Percentiles rank a stretch among this genome's conserved stretches.
These are phyloP conservation scores for Fusarium sp. DNA, from an alignment of 2,329 filamentous ascomycete species.

Conservation along the genomic window DNA sequence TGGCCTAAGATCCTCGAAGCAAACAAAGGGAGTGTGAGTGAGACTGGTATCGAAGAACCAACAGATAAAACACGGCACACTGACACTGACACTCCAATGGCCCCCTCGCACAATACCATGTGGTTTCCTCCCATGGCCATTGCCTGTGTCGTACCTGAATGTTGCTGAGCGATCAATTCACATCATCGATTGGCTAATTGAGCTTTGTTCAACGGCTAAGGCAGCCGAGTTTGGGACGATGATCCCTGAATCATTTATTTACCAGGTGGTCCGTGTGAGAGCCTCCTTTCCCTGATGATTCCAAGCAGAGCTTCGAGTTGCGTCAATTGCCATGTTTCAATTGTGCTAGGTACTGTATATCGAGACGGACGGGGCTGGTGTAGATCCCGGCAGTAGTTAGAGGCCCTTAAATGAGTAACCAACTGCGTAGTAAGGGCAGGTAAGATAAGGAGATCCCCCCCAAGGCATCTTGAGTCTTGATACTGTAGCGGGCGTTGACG, in stretches of 20 bases:
- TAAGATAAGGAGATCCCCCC: neutral
- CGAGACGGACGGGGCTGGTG: conserved; percentile 10
- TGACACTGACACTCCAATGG: conserved; percentile 7
- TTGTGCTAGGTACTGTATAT: neutral
- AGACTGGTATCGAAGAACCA: conserved; percentile 16
- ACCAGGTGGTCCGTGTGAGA: conserved; percentile 10
- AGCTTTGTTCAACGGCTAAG: conserved; percentile 21
- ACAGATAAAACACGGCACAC: conserved; percentile 5
- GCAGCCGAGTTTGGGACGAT: conserved; percentile 2
- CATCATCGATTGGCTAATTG: conserved; percentile 9
- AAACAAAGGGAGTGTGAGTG: conserved; percentile 30
- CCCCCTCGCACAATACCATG: conserved; percentile 21
- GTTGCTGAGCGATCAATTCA: conserved; percentile 14
- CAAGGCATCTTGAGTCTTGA: neutral
- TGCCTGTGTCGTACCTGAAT: conserved; percentile 23
- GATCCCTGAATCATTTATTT: neutral
- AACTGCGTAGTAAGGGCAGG: neutral
- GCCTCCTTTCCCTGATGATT: neutral
- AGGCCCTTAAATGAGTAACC: neutral
- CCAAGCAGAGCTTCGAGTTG: neutral
- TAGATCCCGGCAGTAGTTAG: neutral
- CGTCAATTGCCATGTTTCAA: conserved; percentile 14
- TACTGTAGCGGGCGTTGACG: neutral
- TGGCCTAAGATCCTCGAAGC: neutral
- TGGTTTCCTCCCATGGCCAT: conserved; percentile 15